Base-by-base conservation (phyloP, 2,329 filamentous ascomycete genomes). In the Aspergillus melleus region DNA sequence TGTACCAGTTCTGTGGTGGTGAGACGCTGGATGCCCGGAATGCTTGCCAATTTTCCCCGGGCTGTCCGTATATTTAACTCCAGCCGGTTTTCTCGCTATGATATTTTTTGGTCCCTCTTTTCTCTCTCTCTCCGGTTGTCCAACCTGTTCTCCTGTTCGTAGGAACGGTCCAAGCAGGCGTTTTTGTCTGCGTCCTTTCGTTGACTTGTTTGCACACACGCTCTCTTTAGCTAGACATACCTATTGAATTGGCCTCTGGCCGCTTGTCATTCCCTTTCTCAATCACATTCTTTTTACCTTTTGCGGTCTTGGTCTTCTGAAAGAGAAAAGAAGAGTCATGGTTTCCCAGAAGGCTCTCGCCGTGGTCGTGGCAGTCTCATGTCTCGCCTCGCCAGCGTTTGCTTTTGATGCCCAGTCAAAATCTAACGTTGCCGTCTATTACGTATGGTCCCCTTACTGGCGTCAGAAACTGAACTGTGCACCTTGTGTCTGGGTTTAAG, bases 151-250 rank as follows among this genome's bases (percentile, higher is more conserved):
- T 64, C 64, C 61, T 60, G 57, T 58, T 49, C 55, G 54, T 59
- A 60, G 52, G 59, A 59, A 51, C 60, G 54, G 57, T 61, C 61
- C 59, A 20, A 57, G 42, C 47, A 74, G 68, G 72, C 70, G 29
- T 75, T 79, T 29, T 9, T 73, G 80, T 82, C 81, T 84, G 82
- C 81, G 82, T 85, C 80, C 83, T 76, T 74, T 85, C 83, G 59
- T 83, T 85, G 60, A 62, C 73, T 68, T 73, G 75, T 68, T 68
- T 50, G n/a, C n/a, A 49, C 71, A 75, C 54, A 42, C 36, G 16
- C 36, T 42, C 36, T 66, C 63, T 30, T 70, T 68, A 57, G 56
- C 55, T 65, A 75, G 74, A 70, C 65, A 63, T 72, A 72, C 73
- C 70, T 70, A 62, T 66, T 67, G 70, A 14, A 42, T 76, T 75